These are phyloP conservation scores for Chamaecyparis obtusa DNA, from an alignment of 75 land plant species.

Conservation along the genomic window DNA sequence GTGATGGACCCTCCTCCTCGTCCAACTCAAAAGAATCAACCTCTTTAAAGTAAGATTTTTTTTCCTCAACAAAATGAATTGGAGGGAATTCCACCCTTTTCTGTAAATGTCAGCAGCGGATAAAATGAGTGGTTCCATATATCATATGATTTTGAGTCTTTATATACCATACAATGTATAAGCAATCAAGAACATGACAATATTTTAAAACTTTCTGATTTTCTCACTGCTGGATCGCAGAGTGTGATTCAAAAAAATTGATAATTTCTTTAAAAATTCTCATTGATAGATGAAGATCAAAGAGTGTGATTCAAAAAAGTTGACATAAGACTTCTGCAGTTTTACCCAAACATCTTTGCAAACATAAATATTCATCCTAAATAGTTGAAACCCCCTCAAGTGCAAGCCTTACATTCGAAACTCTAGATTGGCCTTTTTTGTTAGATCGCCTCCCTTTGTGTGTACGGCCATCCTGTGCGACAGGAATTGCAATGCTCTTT, in stretches of 20 bases:
- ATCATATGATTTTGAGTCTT: not conserved
- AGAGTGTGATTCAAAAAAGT: too few relatives aligned
- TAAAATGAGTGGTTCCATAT: not conserved
- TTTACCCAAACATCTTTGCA: too few relatives aligned
- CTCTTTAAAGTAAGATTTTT: slow-evolving; percentile 68
- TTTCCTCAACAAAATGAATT: slow-evolving; percentile 56
- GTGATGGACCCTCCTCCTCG: slow-evolving; percentile 38
- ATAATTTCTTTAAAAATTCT: too few relatives aligned
- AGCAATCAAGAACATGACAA: too few relatives aligned
- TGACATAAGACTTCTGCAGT: too few relatives aligned
- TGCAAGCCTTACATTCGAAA: slow-evolving; percentile 6
- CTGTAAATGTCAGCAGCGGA: not conserved
- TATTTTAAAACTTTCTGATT: too few relatives aligned
- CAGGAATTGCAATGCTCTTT: slow-evolving; percentile 5
- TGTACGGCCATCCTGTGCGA: not conserved
- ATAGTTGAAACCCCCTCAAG: too few relatives aligned
- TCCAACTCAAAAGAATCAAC: slow-evolving; percentile 83
- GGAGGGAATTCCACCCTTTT: slow-evolving; percentile 2
- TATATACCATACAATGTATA: not conserved
- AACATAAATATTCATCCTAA: too few relatives aligned
- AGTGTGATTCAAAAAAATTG: too few relatives aligned
- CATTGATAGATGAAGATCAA: too few relatives aligned
- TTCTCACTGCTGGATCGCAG: too few relatives aligned
- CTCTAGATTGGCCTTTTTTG: not conserved
- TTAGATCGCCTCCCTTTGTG: not conserved